Conservation (phyloP, 495 filamentous ascomycete species). For the Podospora pseudoanserina region DNA sequence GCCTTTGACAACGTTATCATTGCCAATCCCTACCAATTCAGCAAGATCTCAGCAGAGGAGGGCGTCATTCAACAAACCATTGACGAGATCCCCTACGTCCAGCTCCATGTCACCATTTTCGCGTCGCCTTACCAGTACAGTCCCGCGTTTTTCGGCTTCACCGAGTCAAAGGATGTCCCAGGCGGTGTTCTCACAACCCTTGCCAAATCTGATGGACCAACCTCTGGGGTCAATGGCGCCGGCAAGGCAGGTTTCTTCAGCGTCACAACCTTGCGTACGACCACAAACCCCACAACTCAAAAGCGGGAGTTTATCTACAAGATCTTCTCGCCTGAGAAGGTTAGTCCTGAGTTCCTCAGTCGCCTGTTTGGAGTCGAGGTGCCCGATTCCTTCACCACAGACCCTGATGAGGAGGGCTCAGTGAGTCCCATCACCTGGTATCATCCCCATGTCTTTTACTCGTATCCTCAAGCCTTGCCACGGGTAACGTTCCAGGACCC, state of each 20-base stretch:
- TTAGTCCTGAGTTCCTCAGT: constrained; percentile 60
- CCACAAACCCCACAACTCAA: constrained; percentile 52
- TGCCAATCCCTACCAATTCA: constrained; percentile 68
- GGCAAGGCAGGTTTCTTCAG: constrained; percentile 80
- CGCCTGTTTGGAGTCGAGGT: constrained; percentile 46
- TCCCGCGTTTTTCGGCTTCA: constrained; percentile 64
- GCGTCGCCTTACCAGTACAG: constrained; percentile 68
- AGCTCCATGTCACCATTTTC: constrained; percentile 84
- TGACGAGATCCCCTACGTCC: constrained; percentile 76
- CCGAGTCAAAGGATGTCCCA: constrained; percentile 52
- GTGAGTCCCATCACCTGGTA: constrained; percentile 69
- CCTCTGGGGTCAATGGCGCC: constrained; percentile 49
- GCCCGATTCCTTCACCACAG: constrained; percentile 34
- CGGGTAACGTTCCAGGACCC: constrained; percentile 84
- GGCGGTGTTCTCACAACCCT: constrained; percentile 80
- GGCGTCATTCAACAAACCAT: constrained; percentile 50
- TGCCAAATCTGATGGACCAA: constrained; percentile 50
- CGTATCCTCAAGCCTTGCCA: constrained; percentile 80
- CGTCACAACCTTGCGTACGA: constrained; percentile 70
- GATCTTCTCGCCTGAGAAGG: constrained; percentile 76
- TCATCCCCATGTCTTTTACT: constrained; percentile 65
- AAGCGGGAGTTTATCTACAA: constrained; percentile 83
- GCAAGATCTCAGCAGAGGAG: constrained; percentile 51
- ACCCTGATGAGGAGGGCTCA: constrained; percentile 3
- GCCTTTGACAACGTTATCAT: constrained; percentile 78